Evolutionary conservation across 1,284 basidiomycete genomes (phyloP).

Genomic region (Fomitiporia mediterranea): DNA sequence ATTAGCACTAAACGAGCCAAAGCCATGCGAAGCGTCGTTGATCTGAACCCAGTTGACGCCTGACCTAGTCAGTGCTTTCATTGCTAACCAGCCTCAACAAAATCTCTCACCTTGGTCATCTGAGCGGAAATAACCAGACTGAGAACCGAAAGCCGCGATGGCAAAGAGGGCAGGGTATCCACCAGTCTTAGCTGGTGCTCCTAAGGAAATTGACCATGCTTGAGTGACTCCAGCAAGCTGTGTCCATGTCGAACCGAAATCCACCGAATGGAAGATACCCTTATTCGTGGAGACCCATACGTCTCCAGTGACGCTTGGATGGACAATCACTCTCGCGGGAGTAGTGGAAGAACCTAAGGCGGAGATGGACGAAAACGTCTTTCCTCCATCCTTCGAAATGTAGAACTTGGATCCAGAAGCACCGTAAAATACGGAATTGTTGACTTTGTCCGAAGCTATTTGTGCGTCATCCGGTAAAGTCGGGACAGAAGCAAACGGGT

Average conservation of each 20-base stretch:
- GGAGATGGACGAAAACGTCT: slow-evolving; percentile 43
- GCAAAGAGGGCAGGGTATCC: slow-evolving; percentile 55
- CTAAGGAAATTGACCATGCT: slow-evolving; percentile 56
- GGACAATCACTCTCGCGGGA: slow-evolving; percentile 48
- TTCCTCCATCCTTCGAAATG: slow-evolving; percentile 49
- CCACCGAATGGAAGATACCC: slow-evolving; percentile 57
- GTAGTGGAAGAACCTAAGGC: slow-evolving; percentile 45
- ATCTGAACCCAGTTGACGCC: slow-evolving; percentile 59
- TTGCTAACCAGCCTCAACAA: background rate
- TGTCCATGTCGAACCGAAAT: slow-evolving; percentile 48
- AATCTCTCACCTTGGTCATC: slow-evolving; percentile 36
- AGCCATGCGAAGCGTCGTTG: slow-evolving; percentile 56
- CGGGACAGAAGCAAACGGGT: slow-evolving; percentile 44
- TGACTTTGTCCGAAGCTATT: slow-evolving; percentile 59
- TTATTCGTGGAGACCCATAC: slow-evolving; percentile 59
- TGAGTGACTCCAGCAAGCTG: slow-evolving; percentile 43
- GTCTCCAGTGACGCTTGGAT: slow-evolving; percentile 47
- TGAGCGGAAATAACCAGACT: slow-evolving; percentile 50
- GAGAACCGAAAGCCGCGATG: slow-evolving; percentile 46
- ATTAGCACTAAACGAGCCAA: slow-evolving; percentile 47
- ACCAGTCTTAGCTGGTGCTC: slow-evolving; percentile 44
- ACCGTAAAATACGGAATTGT: slow-evolving; percentile 53
- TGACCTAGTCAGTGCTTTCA: slow-evolving; percentile 1
- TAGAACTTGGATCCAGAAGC: slow-evolving; percentile 53
- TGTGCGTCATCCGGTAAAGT: slow-evolving; percentile 46